Percentiles rank a stretch among this genome's conserved stretches.
These are phyloP conservation scores for Saccharomyces hybrid DNA, from an alignment of 1,139 yeast species.

Conservation along the genomic window DNA sequence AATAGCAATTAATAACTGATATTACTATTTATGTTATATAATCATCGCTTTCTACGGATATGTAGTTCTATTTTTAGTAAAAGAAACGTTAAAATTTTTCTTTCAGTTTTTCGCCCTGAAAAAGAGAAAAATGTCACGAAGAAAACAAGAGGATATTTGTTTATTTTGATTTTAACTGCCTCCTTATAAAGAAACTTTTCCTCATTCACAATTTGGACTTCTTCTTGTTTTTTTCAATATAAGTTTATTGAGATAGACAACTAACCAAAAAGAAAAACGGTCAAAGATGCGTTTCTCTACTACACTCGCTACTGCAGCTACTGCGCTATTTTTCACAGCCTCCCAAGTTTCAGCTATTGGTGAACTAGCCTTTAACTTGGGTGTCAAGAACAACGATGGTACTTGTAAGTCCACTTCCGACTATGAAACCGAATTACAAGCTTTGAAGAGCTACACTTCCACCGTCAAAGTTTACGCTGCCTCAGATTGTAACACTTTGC, in stretches of 20 bases:
- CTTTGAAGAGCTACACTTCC: conserved; percentile 48
- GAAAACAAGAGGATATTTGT: background rate
- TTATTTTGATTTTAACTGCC: background rate
- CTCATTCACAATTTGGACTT: background rate
- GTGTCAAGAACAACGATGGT: conserved; percentile 63
- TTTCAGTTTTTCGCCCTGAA: background rate
- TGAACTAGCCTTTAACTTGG: conserved; percentile 65
- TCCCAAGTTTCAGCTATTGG: conserved; percentile 31
- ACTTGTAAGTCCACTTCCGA: conserved; percentile 66
- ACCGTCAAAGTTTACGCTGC: conserved; percentile 78
- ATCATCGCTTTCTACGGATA: background rate
- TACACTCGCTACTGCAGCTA: conserved; percentile 20
- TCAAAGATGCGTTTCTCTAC: conserved; percentile 29
- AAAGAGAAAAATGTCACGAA: background rate
- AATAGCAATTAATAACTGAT: background rate
- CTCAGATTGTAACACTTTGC: conserved; percentile 80
- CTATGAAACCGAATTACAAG: conserved; percentile 55
- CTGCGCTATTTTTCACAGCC: conserved; percentile 22
- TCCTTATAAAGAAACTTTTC: background rate
- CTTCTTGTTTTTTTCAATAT: background rate
- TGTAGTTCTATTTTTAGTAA: background rate
- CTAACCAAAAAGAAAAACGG: background rate
- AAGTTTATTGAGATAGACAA: background rate
- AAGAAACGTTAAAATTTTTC: conserved; percentile 1
- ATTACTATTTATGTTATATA: background rate